These are phyloP conservation scores for Paulownia fortunei DNA, from an alignment of 257 asterid genomes.

Conservation along the genomic window DNA sequence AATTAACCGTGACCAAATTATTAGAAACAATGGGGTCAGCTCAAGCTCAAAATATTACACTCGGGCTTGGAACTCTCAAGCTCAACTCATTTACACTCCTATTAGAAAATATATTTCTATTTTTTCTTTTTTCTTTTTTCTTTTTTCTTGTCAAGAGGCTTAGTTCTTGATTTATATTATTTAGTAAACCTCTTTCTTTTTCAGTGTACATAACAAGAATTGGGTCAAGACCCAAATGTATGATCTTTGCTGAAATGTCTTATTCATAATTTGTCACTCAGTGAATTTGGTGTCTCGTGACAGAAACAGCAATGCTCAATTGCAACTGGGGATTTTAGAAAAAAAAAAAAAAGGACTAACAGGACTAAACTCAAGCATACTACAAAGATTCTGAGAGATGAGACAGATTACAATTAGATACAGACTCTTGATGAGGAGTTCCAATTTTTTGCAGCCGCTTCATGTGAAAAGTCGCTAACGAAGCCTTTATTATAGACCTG, in stretches of 20 bases:
- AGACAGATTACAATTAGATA: slow-evolving; percentile 45
- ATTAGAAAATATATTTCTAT: no score
- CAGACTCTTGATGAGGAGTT: slow-evolving; percentile 38
- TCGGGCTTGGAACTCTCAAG: no score
- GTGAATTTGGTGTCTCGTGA: slow-evolving; percentile 24
- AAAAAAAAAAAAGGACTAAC: slow-evolving; percentile 1
- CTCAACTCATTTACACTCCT: no score
- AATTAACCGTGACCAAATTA: no score
- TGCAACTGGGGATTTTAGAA: slow-evolving; percentile 6
- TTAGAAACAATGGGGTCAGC: no score
- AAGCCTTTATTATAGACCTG: slow-evolving; percentile 42
- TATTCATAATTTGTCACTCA: slow-evolving; percentile 31
- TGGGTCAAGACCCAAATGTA: neutral
- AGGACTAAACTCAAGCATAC: slow-evolving; percentile 22
- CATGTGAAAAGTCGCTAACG: neutral
- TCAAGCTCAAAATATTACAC: no score
- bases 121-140: no score
- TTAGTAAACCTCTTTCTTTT: neutral
- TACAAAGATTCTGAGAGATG: slow-evolving; percentile 22
- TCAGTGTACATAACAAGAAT: neutral
- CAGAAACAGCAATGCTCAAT: slow-evolving; percentile 28
- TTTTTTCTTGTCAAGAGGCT: neutral
- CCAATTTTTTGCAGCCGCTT: slow-evolving; percentile 28
- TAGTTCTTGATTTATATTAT: neutral
- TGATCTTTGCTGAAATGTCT: slow-evolving; percentile 14